Percentiles rank a stretch among this genome's conserved stretches.
Evolutionary conservation across 768 basidiomycete species (phyloP).

Genomic region (Terana coerulea): DNA sequence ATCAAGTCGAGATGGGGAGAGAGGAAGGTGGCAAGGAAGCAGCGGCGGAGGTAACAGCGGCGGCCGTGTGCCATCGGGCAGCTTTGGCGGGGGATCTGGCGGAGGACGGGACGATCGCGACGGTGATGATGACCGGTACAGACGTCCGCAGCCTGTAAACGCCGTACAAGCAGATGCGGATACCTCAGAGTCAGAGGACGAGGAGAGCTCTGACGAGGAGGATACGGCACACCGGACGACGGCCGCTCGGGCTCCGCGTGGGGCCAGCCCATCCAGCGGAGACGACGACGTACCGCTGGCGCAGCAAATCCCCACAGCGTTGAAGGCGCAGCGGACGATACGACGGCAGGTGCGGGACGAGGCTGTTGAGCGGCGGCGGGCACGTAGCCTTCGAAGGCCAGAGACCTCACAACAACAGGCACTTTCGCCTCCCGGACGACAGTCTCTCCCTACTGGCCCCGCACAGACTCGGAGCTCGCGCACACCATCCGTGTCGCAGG

Average conservation of each 20-base stretch:
- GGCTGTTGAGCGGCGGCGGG: slow-evolving; percentile 48
- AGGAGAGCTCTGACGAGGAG: slow-evolving; percentile 38
- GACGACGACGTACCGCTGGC: slow-evolving; percentile 85
- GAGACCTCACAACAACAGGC: background rate
- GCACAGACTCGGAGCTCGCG: background rate
- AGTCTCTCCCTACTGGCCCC: background rate
- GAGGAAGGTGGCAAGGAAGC: slow-evolving; percentile 15
- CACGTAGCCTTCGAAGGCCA: slow-evolving; percentile 20
- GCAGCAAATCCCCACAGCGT: slow-evolving; percentile 74
- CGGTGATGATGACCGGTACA: slow-evolving; percentile 37
- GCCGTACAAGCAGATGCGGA: slow-evolving; percentile 22
- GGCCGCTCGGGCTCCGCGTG: background rate
- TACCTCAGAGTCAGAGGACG: slow-evolving; percentile 44
- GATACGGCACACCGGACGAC: slow-evolving; percentile 11
- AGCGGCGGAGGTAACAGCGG: slow-evolving; percentile 22
- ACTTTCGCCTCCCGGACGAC: background rate
- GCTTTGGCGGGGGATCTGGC: slow-evolving; percentile 16
- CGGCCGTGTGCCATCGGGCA: slow-evolving; percentile 21
- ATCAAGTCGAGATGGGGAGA: slow-evolving; percentile 3
- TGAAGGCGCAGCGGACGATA: slow-evolving; percentile 79
- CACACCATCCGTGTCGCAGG: background rate
- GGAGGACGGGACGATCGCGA: slow-evolving; percentile 32
- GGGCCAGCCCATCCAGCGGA: slow-evolving; percentile 8
- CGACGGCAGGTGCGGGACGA: slow-evolving; percentile 69
- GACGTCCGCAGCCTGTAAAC: slow-evolving; percentile 24